Percentiles rank a stretch among this genome's conserved stretches.
phyloP scores from a whole-genome alignment of 495 filamentous ascomycete species.

The Podospora didyma region DNA sequence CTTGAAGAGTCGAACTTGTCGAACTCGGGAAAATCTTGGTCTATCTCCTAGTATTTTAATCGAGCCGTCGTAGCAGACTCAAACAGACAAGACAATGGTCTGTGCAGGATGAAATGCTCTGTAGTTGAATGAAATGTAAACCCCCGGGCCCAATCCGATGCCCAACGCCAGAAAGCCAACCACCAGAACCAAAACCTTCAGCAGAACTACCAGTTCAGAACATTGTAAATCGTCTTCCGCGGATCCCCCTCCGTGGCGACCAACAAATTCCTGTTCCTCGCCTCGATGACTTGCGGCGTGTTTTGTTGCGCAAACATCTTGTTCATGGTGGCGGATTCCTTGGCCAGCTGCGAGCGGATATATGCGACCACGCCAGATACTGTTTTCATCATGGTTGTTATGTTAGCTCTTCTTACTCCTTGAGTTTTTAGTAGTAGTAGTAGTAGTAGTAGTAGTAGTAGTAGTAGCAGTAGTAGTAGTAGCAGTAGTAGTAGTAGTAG shows the following conservation, averaged over 20 bases:
- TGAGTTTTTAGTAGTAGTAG: background rate
- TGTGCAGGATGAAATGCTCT: too few species aligned
- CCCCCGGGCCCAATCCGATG: too few species aligned
- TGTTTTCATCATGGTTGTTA: slow-evolving; percentile 11
- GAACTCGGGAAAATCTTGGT: too few species aligned
- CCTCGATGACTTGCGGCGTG: slow-evolving; percentile 30
- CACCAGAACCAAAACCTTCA: too few species aligned
- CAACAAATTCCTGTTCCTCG: slow-evolving; percentile 22
- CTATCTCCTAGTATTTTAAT: too few species aligned
- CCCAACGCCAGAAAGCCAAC: too few species aligned
- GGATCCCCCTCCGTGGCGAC: slow-evolving; percentile 37
- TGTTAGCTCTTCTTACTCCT: background rate
- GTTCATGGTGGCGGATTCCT: slow-evolving; percentile 32
- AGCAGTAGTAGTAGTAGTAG: background rate
- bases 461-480: background rate
- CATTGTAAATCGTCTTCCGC: slow-evolving; percentile 33
- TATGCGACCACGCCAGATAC: slow-evolving; percentile 29
- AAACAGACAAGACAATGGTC: too few species aligned
- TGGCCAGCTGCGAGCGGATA: slow-evolving; percentile 27
- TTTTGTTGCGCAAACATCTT: slow-evolving; percentile 39
- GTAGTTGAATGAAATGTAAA: background rate
- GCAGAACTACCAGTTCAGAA: slow-evolving; percentile 29
- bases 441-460: background rate
- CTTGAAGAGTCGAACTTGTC: too few species aligned
- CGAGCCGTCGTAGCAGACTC: too few species aligned